Base-by-base conservation (phyloP, 495 filamentous ascomycete genomes). In the Penicillium cosmopolitanum region DNA sequence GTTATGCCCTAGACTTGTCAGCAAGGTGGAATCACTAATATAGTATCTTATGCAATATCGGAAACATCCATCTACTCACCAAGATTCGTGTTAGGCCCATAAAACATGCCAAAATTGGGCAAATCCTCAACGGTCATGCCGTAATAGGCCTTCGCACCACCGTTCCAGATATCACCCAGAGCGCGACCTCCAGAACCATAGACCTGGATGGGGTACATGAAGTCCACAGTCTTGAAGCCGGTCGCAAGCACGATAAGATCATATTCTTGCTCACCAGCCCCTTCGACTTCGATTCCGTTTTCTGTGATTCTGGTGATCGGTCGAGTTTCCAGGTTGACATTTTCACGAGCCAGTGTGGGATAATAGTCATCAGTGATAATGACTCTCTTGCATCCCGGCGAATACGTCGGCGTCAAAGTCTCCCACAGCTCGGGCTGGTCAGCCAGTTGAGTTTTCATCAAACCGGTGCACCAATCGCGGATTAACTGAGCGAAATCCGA, bases 51-150 rank as follows among this genome's bases (percentile, higher is more conserved):
- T 31, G 2, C 8, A 9, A 9, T 31, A 31, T 31, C 8, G 28
- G 28, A 31, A 7, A 31, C 5, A 31, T 9, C 28, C 28, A 9
- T 31, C 28, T 8, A 65, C 68, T 69, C 23, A 69, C 75, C 77
- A 16, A 87, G 73, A 43, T 84, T 86, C 5, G 81, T 85, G 50
- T 85, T 85, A 4, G 83, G 83, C 2, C 81, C 81, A 62, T 84
- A 84, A 18, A 85, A 72, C 76, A 86, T 84, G 28, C 75, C 77
- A 58, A 85, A 86, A 58, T 86, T 85, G 4, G 82, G 82, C 40
- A 85, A 63, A 18, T 73, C 72, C 31, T 78, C 73, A 2, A 84
- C 76, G 0, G 73, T 76, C 0, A 79, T 73, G 9, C 84, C 83
- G 13, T 77, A 68, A 34, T 77, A 80, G 2, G 82, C 80, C 7